Evolutionary conservation across 306 rosid genomes (phyloP).

Genomic region (Myrica gale): DNA sequence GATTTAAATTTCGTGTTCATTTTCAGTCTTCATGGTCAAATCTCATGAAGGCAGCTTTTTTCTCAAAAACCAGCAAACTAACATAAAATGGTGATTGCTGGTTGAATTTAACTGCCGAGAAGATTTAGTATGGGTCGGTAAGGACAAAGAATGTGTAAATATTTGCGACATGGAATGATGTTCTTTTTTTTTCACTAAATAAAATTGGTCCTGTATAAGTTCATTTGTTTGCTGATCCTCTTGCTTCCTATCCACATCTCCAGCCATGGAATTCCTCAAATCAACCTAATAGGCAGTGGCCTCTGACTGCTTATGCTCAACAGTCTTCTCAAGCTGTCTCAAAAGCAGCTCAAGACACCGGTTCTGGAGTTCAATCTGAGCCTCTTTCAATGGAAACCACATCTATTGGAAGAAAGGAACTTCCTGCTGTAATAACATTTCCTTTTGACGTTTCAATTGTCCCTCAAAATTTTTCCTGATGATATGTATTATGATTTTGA

Average conservation of each 20-base stretch:
- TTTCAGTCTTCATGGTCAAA: background rate
- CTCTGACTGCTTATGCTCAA: constrained; percentile 34
- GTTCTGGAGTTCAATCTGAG: constrained; percentile 31
- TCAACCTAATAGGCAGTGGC: constrained; percentile 26
- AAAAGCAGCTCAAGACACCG: constrained; percentile 39
- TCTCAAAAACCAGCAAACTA: background rate
- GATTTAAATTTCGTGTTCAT: background rate
- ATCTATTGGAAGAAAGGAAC: constrained; percentile 53
- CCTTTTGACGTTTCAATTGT: constrained; percentile 13
- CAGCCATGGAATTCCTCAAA: constrained; percentile 34
- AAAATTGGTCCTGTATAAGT: constrained; percentile 7
- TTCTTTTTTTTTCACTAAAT: background rate
- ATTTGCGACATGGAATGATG: background rate
- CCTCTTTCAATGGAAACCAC: constrained; percentile 35
- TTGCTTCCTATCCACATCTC: constrained; percentile 20
- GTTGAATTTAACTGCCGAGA: background rate
- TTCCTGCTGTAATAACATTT: constrained; percentile 58
- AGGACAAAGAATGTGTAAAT: constrained; percentile 4
- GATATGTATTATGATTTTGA: constrained; percentile 13
- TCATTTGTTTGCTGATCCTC: constrained; percentile 11
- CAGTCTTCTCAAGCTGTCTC: constrained; percentile 36
- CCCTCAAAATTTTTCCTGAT: background rate
- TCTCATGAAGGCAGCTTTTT: background rate
- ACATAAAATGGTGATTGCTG: background rate
- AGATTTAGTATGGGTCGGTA: constrained; percentile 4